Evolutionary conservation across 208 protist genomes (phyloP), one percentile per base, ranked within the genome.

Genomic region (Balamuthia mandrillaris): DNA sequence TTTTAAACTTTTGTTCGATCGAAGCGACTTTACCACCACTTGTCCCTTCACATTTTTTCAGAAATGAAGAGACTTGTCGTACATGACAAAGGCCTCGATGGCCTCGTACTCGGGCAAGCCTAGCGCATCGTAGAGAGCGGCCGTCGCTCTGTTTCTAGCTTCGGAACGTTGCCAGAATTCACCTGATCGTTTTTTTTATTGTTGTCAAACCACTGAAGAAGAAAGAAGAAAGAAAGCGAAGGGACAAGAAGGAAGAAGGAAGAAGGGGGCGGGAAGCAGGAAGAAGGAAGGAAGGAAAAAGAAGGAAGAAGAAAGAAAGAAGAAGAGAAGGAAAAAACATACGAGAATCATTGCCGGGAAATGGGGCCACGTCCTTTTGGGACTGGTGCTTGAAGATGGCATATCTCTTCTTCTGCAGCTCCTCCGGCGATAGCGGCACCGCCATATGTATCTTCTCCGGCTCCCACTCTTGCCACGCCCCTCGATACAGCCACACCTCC

Each of bases 401-500:
- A 33, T 91, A 35, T 27, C 88, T 31, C 77, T 94, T 94, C 7
- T 75, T 51, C 29, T 82, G 47, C 29, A 91, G 35, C 78, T 94
- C 89, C 14, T 60, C 16, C 44, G 72, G 77, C 7, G 66, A 86
- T 42, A 94, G 79, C 29, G 92, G 88, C 49, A 94, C 72, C 2
- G 89, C 88, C 42, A 91, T 81, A 45, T 89, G 83, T 37, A 91
- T 85, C 58, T 83, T 35, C 27, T 93, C 51, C 29, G 86, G 63
- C 44, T 91, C 89, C 65, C 72, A 94, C 35, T 94, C 92, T 88
- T 94, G 74, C 92, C 92, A 94, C 12, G 92, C 92, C 4, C 92
- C 92, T 41, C 92, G 16, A 61, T 94, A 94, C 0, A 93, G 44
- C 90, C 90, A 94, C 21, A 93, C 81, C 16, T 88, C 33, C 0